phyloP scores from a whole-genome alignment of 2,329 filamentous ascomycete genomes.

The Botrytis fragariae region DNA sequence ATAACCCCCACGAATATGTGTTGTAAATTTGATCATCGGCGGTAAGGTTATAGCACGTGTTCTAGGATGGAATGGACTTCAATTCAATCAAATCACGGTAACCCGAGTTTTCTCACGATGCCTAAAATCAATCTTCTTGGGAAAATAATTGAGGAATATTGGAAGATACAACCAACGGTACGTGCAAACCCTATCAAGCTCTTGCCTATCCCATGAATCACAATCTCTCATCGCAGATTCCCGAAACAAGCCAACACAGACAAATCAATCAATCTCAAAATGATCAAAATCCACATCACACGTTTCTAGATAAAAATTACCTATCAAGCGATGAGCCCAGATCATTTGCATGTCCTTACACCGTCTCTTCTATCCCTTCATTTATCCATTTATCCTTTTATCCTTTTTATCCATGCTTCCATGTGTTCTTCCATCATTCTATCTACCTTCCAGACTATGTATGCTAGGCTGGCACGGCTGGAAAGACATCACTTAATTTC shows the following conservation, averaged over 20 bases:
- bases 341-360: neutral
- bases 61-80: neutral
- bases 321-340: conserved; percentile 4
- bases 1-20: neutral
- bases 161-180: too few relatives aligned
- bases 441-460: neutral
- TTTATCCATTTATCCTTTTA: neutral
- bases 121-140: neutral
- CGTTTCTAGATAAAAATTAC: neutral
- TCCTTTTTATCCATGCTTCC: neutral
- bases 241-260: conserved; percentile 1
- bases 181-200: neutral
- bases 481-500: neutral
- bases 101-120: neutral
- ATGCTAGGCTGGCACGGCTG: neutral
- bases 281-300: neutral
- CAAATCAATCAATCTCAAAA: neutral
- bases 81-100: neutral
- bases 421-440: neutral
- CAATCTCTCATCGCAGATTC: conserved; percentile 5
- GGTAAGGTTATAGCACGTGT: neutral
- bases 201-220: neutral
- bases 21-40: neutral
- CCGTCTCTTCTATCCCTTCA: neutral
- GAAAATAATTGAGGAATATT: neutral